Conservation (phyloP, 1,284 basidiomycete genomes). For the Sanguinoderma infundibulare region DNA sequence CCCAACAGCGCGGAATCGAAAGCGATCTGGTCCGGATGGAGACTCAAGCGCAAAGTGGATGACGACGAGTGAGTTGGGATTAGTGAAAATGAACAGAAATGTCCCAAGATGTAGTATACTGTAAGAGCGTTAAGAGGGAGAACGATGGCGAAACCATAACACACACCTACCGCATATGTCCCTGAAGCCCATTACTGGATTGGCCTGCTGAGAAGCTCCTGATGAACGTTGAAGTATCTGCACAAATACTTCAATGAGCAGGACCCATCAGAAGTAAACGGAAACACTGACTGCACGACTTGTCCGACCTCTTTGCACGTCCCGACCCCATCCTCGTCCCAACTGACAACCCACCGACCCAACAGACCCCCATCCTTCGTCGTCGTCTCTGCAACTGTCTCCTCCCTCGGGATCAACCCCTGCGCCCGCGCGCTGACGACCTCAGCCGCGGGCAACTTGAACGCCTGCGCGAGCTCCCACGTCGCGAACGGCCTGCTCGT, state of each 20-base stretch:
- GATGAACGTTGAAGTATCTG: slow-evolving; percentile 85
- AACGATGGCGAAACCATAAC: background rate
- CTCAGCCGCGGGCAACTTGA: slow-evolving; percentile 51
- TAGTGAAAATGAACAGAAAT: background rate
- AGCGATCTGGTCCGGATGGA: slow-evolving; percentile 24
- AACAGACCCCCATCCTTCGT: slow-evolving; percentile 66
- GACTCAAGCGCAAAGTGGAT: slow-evolving; percentile 10
- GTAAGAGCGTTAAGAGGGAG: background rate
- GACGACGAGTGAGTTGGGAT: slow-evolving; percentile 5
- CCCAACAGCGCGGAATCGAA: background rate
- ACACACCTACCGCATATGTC: background rate
- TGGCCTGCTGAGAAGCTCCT: slow-evolving; percentile 60
- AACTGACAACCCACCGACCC: slow-evolving; percentile 80
- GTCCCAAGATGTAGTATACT: slow-evolving; percentile 7
- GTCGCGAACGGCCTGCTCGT: slow-evolving; percentile 78
- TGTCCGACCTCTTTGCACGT: slow-evolving; percentile 62
- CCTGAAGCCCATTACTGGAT: slow-evolving; percentile 7
- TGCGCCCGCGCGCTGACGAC: slow-evolving; percentile 38
- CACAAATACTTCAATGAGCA: slow-evolving; percentile 1
- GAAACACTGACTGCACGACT: slow-evolving; percentile 58
- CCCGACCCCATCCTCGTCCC: slow-evolving; percentile 67
- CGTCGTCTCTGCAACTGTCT: slow-evolving; percentile 78
- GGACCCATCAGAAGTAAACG: background rate
- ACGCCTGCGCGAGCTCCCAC: slow-evolving; percentile 72
- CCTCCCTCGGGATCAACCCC: slow-evolving; percentile 53